Conservation (phyloP, 2,329 filamentous ascomycete species). For the Epichloe typhina region DNA sequence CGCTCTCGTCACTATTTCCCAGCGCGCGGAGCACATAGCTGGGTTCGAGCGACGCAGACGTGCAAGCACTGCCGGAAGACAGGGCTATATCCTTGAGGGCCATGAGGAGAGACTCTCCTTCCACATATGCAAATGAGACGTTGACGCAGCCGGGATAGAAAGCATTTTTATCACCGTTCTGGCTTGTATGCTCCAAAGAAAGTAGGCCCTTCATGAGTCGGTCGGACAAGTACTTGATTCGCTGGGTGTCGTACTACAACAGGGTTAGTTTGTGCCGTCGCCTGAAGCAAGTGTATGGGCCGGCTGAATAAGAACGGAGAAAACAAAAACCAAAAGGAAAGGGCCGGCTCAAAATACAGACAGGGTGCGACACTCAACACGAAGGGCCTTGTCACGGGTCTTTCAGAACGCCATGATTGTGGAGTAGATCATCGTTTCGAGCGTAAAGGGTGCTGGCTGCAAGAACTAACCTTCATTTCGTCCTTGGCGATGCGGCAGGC, state of each 20-base stretch:
- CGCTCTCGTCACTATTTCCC: constrained; percentile 92
- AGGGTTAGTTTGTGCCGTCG: constrained; percentile 11
- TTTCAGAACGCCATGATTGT: constrained; percentile 88
- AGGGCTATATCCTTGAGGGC: constrained; percentile 95
- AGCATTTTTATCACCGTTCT: constrained; percentile 71
- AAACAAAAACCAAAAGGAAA: not conserved
- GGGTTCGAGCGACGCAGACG: constrained; percentile 88
- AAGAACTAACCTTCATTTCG: constrained; percentile 69
- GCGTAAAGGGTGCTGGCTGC: not conserved
- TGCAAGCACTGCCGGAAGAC: constrained; percentile 93
- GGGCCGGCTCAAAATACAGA: constrained; percentile 35
- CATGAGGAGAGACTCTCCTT: constrained; percentile 96
- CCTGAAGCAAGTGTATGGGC: not conserved
- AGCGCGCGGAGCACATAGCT: constrained; percentile 91
- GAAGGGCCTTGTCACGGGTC: constrained; percentile 44
- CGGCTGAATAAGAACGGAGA: too few species aligned
- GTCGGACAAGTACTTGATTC: constrained; percentile 71
- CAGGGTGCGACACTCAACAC: constrained; percentile 55
- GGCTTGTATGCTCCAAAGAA: constrained; percentile 76
- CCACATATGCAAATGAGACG: constrained; percentile 95
- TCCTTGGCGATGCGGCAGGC: constrained; percentile 84
- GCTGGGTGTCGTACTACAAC: constrained; percentile 78
- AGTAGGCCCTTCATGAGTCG: constrained; percentile 72
- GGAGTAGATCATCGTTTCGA: constrained; percentile 63
- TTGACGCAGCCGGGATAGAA: constrained; percentile 98